Base-by-base conservation (phyloP, 2,329 filamentous ascomycete species). In the Orbilia quercus region DNA sequence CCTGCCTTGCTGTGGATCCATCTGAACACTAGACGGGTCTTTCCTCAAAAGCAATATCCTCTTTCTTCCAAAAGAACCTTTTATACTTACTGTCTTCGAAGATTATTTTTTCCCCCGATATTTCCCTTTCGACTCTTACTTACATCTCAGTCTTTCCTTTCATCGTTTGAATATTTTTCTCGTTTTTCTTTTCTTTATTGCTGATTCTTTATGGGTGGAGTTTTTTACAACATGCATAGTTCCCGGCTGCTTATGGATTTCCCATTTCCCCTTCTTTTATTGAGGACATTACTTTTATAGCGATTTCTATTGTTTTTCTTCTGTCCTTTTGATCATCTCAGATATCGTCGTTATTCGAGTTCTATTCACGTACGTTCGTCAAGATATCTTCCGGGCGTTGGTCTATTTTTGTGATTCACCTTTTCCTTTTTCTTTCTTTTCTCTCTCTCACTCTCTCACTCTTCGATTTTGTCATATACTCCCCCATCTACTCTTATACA, bases 201-300 rank as follows among this genome's bases (percentile, higher is more conserved):
- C 60, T 64, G 60, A 66, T 66, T 57, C 50, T 50, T 54, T 66
- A 31, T 73, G 69, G 69, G 69, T 73, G 69, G 69, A 73, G 69
- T 31, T 73, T n/a, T 73, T 66, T 73, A 55, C 34, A 60, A 66
- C 54, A 66, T 66, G 69, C 69, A 73, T 73, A 65, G 69, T 73
- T 73, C 66, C 69, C 69, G 69, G 69, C 50, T 73, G 67, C 40
- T 66, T 58, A 72, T 65, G 67, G 60, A 66, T 44, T 66, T 50
- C 40, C n/a, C 23, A 47, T 62, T 54, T 51, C 45, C 34, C 38
- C 40, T 18, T 62, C 40, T 38, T 40, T 59, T 25, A 7, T 53
- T 66, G 16, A 66, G 54, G 42, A 40, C 53, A 66, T 73, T 73
- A 64, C n/a, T n/a, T 44, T 67, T 73, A 60, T 60, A 73, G 69